Evolutionary conservation across 2,329 filamentous ascomycete species (phyloP).

Genomic region (Penicillium sp.): DNA sequence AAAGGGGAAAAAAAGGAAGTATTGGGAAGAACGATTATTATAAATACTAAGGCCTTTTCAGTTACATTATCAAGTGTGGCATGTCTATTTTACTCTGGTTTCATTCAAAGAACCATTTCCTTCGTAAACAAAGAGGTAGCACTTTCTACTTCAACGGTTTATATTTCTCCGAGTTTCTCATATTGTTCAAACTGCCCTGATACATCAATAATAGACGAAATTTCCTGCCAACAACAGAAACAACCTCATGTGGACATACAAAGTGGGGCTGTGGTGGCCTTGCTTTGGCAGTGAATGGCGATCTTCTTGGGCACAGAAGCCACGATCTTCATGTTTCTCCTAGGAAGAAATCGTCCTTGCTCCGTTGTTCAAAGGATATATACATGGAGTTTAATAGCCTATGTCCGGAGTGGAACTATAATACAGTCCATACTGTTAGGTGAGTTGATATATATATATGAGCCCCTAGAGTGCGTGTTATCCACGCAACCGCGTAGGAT

Average conservation of each 20-base stretch:
- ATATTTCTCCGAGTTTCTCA: rapidly evolving
- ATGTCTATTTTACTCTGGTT: too few relatives aligned
- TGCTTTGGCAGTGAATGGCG: slow-evolving; percentile 50
- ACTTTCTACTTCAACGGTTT: too few relatives aligned
- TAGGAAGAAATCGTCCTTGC: slow-evolving; percentile 44
- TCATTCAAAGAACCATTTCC: too few relatives aligned
- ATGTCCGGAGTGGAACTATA: background rate
- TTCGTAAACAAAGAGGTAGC: too few relatives aligned
- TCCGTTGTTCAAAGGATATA: background rate
- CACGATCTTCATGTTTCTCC: slow-evolving; percentile 41
- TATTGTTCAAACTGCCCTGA: background rate
- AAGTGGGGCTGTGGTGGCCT: slow-evolving; percentile 27
- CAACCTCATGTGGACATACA: background rate
- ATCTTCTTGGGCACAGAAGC: slow-evolving; percentile 42
- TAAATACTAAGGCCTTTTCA: too few relatives aligned
- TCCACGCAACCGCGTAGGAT: too few relatives aligned
- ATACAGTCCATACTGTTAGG: background rate
- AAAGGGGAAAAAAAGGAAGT: too few relatives aligned
- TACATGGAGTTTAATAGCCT: slow-evolving; percentile 1
- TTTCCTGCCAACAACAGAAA: background rate
- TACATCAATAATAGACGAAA: background rate
- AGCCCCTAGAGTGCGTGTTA: too few relatives aligned
- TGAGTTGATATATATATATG: background rate
- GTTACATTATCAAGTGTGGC: too few relatives aligned
- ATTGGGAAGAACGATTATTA: too few relatives aligned